These are phyloP conservation scores for Penicillium brevicompactum DNA, from an alignment of 2,329 filamentous ascomycete species.

Conservation along the genomic window DNA sequence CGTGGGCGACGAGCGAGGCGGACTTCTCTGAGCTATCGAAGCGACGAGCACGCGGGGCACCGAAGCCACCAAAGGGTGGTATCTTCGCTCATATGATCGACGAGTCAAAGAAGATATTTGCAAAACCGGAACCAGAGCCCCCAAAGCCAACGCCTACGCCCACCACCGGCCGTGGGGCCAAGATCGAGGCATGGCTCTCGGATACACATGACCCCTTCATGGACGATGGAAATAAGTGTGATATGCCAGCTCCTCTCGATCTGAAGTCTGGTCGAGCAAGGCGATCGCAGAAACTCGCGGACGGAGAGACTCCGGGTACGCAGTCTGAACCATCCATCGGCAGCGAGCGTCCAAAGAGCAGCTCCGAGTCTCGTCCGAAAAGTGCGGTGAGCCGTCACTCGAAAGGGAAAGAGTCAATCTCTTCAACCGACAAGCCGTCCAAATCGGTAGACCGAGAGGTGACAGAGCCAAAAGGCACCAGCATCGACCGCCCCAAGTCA, in stretches of 20 bases:
- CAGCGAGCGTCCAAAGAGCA: slow-evolving; percentile 16
- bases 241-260: slow-evolving; percentile 45
- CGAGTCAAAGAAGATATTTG: slow-evolving; percentile 49
- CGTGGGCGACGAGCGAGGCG: slow-evolving; percentile 41
- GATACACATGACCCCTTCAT: slow-evolving; percentile 58
- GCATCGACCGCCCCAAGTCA: slow-evolving; percentile 18
- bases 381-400: slow-evolving; percentile 25
- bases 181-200: slow-evolving; percentile 65
- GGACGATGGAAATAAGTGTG: slow-evolving; percentile 41
- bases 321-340: slow-evolving; percentile 30
- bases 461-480: slow-evolving; percentile 23
- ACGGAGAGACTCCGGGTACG: slow-evolving; percentile 17
- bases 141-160: slow-evolving; percentile 45
- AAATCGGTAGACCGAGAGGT: slow-evolving; percentile 12
- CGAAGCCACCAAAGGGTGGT: slow-evolving; percentile 42
- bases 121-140: slow-evolving; percentile 40
- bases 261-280: slow-evolving; percentile 42
- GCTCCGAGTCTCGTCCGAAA: slow-evolving; percentile 24
- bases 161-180: slow-evolving; percentile 47
- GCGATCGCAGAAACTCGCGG: slow-evolving; percentile 28
- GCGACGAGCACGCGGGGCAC: slow-evolving; percentile 35
- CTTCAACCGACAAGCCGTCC: slow-evolving; percentile 13
- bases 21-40: slow-evolving; percentile 44
- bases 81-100: slow-evolving; percentile 48
- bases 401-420: slow-evolving; percentile 20